Evolutionary conservation across 2,329 filamentous ascomycete species (phyloP), one percentile per base, ranked within the genome.

Genomic region (Lasiodiplodia theobromae): DNA sequence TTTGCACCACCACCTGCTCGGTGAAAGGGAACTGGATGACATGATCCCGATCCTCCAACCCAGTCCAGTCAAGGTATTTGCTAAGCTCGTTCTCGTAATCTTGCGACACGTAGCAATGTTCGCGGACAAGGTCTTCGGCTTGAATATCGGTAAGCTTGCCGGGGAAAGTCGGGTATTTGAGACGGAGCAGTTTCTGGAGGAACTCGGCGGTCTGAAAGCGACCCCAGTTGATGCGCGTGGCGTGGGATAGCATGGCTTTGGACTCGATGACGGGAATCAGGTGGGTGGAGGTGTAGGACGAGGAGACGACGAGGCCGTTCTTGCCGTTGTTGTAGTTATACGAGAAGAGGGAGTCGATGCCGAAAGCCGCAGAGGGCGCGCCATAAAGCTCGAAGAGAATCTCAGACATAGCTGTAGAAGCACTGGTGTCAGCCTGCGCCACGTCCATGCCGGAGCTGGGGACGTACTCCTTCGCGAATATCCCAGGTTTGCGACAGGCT

Each of bases 331-430:
- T 99, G 82, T 97, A 92, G 70, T 91, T 87, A 83, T 97, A 99
- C 23, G 95, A 96, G 82, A 99, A 99, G 38, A 99, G 87, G 12
- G 94, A 96, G 80, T 99, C 96, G 81, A 99, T 94, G 64, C 96
- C 96, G 80, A 96, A 97, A 21, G 94, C 92, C 31, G 97, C 86
- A 1, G 93, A 95, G 0, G 96, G 95, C 12, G 92, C 94, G 69
- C 89, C 88, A 79, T 99, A 99, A 81, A 94, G 96, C 80, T 99
- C 96, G 78, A 98, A 99, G 12, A 99, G 84, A 67, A 98, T 95
- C 77, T 99, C 96, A 53, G 92, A 97, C 95, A 98, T 98, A 73
- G 92, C 93, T 97, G 72, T 66, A n/a, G 23, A n/a, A 23, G 51
- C 21, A 18, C 23, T 57, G 66, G 68, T 31, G 77, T 82, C 71